phyloP scores from a whole-genome alignment of 257 asterid species.

The Coffea canephora region DNA sequence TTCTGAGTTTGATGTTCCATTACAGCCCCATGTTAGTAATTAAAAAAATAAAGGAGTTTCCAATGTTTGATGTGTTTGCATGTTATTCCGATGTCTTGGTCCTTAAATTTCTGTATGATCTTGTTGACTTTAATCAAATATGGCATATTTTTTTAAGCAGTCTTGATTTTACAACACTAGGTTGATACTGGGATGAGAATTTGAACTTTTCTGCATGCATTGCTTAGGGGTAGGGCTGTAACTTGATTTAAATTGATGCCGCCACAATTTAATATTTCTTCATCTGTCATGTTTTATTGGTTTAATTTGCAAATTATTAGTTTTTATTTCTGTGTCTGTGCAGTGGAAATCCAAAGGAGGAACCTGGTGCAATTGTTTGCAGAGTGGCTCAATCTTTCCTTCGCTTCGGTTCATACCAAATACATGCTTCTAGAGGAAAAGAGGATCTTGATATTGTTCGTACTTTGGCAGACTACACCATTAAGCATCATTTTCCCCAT shows the following conservation, averaged over 20 bases:
- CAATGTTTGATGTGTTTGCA: background rate
- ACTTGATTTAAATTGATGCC: background rate
- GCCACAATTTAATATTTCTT: background rate
- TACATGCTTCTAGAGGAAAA: conserved; percentile 86
- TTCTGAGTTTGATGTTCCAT: background rate
- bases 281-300: background rate
- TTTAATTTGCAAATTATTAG: background rate
- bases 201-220: background rate
- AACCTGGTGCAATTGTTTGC: conserved; percentile 96
- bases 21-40: background rate
- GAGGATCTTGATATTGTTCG: conserved; percentile 74
- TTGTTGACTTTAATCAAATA: background rate
- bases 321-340: conserved; percentile 21
- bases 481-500: conserved; percentile 84
- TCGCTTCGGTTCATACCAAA: conserved; percentile 94
- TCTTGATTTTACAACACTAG: background rate
- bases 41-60: background rate
- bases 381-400: conserved; percentile 90
- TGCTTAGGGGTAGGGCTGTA: background rate
- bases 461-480: conserved; percentile 77
- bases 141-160: background rate
- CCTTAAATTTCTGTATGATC: background rate
- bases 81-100: background rate
- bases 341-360: conserved; percentile 98
- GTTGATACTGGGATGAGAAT: background rate